Conservation (phyloP, 2,329 filamentous ascomycete species). For the Penicillium thymicola region DNA sequence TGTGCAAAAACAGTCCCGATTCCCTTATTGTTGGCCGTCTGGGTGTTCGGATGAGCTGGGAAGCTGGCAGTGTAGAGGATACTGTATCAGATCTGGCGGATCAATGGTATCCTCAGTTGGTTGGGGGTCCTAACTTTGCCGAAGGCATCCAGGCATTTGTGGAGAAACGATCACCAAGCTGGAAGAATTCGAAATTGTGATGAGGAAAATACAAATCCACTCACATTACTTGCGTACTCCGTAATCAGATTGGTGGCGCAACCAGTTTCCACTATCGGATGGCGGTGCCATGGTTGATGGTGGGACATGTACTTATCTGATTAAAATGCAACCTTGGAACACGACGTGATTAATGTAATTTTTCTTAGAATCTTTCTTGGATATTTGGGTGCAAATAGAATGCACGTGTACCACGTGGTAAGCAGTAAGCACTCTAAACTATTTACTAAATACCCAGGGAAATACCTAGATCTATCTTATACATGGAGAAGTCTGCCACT, state of each 20-base stretch:
- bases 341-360: background rate
- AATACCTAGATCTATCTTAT: background rate
- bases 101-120: slow-evolving; percentile 58
- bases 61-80: slow-evolving; percentile 61
- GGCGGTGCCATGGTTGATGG: background rate
- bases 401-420: background rate
- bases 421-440: background rate
- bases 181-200: slow-evolving; percentile 45
- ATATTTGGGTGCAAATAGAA: background rate
- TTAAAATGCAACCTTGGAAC: background rate
- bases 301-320: slow-evolving; percentile 4
- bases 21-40: slow-evolving; percentile 67
- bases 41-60: slow-evolving; percentile 69
- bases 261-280: background rate
- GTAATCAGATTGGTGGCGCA: slow-evolving; percentile 7
- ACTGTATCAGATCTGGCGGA: slow-evolving; percentile 57
- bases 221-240: background rate
- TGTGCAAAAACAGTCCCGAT: slow-evolving; percentile 68
- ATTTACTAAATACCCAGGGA: background rate
- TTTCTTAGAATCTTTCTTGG: background rate
- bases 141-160: slow-evolving; percentile 73
- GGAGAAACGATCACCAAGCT: slow-evolving; percentile 66
- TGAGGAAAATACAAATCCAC: background rate
- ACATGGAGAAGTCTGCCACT: background rate
- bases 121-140: slow-evolving; percentile 65